These are phyloP conservation scores for Paraphaeosphaeria sporulosa DNA, from an alignment of 2,329 filamentous ascomycete genomes.

Conservation along the genomic window DNA sequence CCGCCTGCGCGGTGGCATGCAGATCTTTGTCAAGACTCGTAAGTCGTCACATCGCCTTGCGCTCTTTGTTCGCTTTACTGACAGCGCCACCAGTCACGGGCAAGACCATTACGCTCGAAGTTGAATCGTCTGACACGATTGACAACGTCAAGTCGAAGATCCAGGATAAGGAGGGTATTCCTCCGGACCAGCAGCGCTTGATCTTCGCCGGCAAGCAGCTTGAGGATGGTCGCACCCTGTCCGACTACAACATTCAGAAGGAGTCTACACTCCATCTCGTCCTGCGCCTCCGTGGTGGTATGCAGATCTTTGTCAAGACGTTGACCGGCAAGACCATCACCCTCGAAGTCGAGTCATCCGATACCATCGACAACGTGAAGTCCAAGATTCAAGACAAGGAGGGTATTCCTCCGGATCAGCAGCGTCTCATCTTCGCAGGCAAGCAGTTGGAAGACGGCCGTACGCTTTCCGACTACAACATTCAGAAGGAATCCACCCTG, in stretches of 20 bases:
- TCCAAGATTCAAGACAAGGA: slow-evolving; percentile 98
- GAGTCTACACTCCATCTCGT: slow-evolving; percentile 76
- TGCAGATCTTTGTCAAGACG: slow-evolving; percentile 71
- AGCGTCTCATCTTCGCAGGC: slow-evolving; percentile 93
- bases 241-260: slow-evolving; percentile 66
- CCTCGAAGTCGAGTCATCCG: slow-evolving; percentile 72
- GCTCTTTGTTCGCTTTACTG: slow-evolving; percentile 37
- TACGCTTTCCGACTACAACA: slow-evolving; percentile 91
- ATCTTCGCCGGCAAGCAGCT: slow-evolving; percentile 67
- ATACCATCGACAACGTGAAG: slow-evolving; percentile 97
- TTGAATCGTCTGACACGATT: slow-evolving; percentile 51
- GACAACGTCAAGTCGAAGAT: slow-evolving; percentile 56
- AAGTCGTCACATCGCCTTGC: slow-evolving; percentile 31
- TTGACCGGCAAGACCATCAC: slow-evolving; percentile 71
- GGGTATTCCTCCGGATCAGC: slow-evolving; percentile 94
- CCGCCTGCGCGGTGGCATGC: slow-evolving; percentile 71
- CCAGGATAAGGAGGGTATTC: slow-evolving; percentile 67
- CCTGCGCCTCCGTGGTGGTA: slow-evolving; percentile 72
- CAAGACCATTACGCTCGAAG: slow-evolving; percentile 61
- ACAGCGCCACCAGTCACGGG: slow-evolving; percentile 59
- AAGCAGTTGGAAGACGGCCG: slow-evolving; percentile 97
- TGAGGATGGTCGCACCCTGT: slow-evolving; percentile 64
- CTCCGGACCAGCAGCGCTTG: slow-evolving; percentile 65
- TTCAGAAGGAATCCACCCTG: slow-evolving; percentile 89
- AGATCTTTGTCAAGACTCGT: slow-evolving; percentile 70